Base-by-base conservation (phyloP, 805 yeast species). In the Wickerhamiella siamensis region DNA sequence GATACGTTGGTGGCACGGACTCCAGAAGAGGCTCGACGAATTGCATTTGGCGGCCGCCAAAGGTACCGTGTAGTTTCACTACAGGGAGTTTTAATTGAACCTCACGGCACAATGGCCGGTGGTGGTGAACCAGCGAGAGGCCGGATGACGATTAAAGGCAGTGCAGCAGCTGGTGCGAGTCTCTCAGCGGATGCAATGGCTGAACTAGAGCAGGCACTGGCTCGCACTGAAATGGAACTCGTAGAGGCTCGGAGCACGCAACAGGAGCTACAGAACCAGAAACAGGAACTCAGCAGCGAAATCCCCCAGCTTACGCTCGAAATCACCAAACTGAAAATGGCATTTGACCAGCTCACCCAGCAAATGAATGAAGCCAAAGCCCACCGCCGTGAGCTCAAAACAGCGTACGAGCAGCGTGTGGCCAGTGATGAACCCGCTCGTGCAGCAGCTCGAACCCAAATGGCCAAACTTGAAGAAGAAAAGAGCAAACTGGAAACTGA, bases 71-170 rank as follows among this genome's bases (percentile, higher is more conserved):
- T 88, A 19, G 97, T 93, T 0, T 86, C 97, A 0, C 58, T 86
- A 6, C 94, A 83, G 58, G 99, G 99, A 19, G 80, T 84, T 51
- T 65, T 91, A 18, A 88, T 91, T 43, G 96, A 87, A 53, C 75
- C 79, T 14, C 81, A 94, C 2, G 99, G 99, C 60, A 83, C 96
- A 1, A 77, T 93, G 78, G 76, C 94, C 37, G 99, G 99, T 52
- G 99, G 99, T 62, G 98, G 97, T 41, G 65, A 49, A 4, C 53
- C 71, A 32, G 71, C 69, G 6, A 71, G 71, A 39, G 98, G 97
- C 4, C 78, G 80, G 2, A 84, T 91, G 94, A 39, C 43, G 2
- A 20, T 41, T 6, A 14, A 26, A 12, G 29, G 29, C 10, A 8
- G 10, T 24, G 41, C 49, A 1, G 38, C 40, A 3, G 40, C 24